Evolutionary conservation across 768 basidiomycete genomes (phyloP).

Genomic region (Daedaleopsis sinensis): DNA sequence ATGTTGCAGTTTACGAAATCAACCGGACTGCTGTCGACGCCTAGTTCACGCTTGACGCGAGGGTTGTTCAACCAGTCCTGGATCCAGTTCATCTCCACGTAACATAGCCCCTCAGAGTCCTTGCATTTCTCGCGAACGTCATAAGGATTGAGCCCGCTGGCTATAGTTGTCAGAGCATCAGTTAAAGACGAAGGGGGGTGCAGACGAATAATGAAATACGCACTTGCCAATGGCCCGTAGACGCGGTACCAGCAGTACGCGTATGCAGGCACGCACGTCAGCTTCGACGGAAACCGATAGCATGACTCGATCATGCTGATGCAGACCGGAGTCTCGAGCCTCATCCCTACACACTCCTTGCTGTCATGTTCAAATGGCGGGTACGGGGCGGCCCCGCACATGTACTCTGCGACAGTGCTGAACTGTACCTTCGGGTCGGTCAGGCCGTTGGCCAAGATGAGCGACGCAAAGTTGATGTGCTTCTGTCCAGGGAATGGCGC

Average conservation of each 20-base stretch:
- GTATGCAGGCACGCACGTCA: slow-evolving; percentile 72
- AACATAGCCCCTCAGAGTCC: slow-evolving; percentile 40
- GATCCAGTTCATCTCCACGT: slow-evolving; percentile 49
- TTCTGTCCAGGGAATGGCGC: slow-evolving; percentile 26
- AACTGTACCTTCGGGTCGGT: slow-evolving; percentile 41
- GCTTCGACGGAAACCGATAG: slow-evolving; percentile 59
- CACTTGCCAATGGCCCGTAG: slow-evolving; percentile 59
- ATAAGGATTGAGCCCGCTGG: slow-evolving; percentile 57
- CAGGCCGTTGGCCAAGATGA: slow-evolving; percentile 52
- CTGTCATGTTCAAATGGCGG: slow-evolving; percentile 46
- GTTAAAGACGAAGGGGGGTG: slow-evolving; percentile 1
- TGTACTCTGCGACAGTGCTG: slow-evolving; percentile 30
- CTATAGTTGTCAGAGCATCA: slow-evolving; percentile 33
- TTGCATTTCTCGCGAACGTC: slow-evolving; percentile 52
- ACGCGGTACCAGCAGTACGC: slow-evolving; percentile 76
- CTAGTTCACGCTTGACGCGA: slow-evolving; percentile 47
- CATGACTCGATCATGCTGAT: slow-evolving; percentile 73
- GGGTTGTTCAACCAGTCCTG: slow-evolving; percentile 54
- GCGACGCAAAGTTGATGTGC: slow-evolving; percentile 44
- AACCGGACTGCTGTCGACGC: slow-evolving; percentile 34
- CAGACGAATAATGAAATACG: slow-evolving; percentile 33
- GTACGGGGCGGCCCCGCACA: slow-evolving; percentile 27
- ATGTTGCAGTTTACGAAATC: slow-evolving; percentile 39
- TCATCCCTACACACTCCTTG: slow-evolving; percentile 64
- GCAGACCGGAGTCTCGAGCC: slow-evolving; percentile 72